These are phyloP conservation scores for Lactarius pseudohatsudake DNA, from an alignment of 768 basidiomycete genomes.

Conservation along the genomic window DNA sequence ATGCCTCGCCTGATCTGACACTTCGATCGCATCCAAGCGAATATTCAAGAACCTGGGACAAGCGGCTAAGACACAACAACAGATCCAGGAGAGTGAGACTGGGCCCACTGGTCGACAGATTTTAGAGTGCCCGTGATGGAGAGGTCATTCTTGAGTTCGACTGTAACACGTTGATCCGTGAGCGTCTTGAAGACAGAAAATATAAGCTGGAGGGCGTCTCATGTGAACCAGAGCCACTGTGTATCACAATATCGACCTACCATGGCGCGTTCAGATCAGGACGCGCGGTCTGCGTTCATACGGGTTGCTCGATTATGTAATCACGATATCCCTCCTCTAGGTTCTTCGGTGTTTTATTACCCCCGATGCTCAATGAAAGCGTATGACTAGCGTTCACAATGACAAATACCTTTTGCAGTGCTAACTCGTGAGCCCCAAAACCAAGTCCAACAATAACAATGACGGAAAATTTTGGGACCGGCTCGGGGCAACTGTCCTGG, in stretches of 20 bases:
- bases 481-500: too few species aligned
- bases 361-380: too few species aligned
- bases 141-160: slow-evolving; percentile 98
- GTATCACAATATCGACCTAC: slow-evolving; percentile 5
- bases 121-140: slow-evolving; percentile 94
- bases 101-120: slow-evolving; percentile 91
- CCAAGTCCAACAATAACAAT: too few species aligned
- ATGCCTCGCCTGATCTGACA: slow-evolving; percentile 88
- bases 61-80: background rate
- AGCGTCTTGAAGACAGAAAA: slow-evolving; percentile 99
- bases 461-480: too few species aligned
- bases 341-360: too few species aligned
- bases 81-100: slow-evolving; percentile 34
- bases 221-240: background rate
- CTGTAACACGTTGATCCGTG: slow-evolving; percentile 94
- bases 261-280: slow-evolving; percentile 17
- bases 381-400: too few species aligned
- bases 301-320: background rate
- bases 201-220: slow-evolving; percentile 58
- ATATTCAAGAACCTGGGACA: slow-evolving; percentile 85
- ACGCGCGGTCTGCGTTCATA: background rate
- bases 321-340: too few species aligned
- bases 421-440: too few species aligned
- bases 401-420: too few species aligned
- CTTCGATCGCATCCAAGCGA: slow-evolving; percentile 89